phyloP scores from a whole-genome alignment of 805 yeast genomes.

The Hanseniaspora meyeri region DNA sequence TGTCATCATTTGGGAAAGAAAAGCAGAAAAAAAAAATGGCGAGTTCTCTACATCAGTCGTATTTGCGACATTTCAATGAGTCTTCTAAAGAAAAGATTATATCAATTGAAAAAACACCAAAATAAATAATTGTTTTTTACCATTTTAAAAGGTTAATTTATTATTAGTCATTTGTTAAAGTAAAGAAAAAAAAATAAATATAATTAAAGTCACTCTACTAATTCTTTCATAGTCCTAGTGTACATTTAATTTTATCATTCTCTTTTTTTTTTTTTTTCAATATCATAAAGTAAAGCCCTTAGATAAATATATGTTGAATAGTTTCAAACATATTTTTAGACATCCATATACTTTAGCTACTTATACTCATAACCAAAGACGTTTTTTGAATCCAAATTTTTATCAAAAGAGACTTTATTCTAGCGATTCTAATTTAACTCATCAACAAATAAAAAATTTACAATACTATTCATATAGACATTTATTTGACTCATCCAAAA shows the following conservation, averaged over 20 bases:
- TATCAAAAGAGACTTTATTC: neutral
- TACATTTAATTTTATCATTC: neutral
- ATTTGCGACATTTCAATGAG: neutral
- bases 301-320: neutral
- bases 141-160: neutral
- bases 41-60: no score
- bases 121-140: neutral
- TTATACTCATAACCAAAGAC: neutral
- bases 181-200: no score
- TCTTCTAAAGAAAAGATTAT: no score
- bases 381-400: neutral
- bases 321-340: neutral
- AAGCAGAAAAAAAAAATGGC: neutral
- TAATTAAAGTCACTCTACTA: neutral
- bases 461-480: neutral
- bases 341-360: neutral
- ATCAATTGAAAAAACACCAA: neutral
- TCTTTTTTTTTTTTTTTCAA: neutral
- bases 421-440: neutral
- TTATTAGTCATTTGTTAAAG: neutral
- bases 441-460: constrained; percentile 4
- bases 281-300: neutral
- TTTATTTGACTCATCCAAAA: constrained; percentile 3
- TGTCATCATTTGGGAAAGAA: neutral
- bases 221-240: neutral